phyloP scores from a whole-genome alignment of 805 yeast species.

The Saccharomycopsis oosterbeekiorum region DNA sequence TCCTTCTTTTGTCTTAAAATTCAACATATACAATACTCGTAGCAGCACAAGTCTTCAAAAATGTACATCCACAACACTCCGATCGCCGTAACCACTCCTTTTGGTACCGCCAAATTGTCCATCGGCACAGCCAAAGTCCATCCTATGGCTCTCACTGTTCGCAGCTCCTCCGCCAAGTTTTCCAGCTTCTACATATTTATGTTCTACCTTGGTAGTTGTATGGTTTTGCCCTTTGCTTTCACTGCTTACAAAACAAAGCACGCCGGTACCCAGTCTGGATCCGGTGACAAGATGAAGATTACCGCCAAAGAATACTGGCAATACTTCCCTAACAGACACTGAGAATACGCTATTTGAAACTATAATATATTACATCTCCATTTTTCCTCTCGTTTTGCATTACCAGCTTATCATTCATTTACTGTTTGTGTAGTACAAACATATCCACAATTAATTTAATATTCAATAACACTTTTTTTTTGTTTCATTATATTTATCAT shows the following conservation, averaged over 20 bases:
- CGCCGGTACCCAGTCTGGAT: neutral
- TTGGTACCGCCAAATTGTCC: neutral
- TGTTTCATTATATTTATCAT: too few species aligned
- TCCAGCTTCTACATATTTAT: constrained; percentile 3
- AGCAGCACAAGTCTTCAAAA: too few species aligned
- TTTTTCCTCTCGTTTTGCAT: neutral
- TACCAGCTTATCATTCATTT: neutral
- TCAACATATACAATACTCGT: too few species aligned
- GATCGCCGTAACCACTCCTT: neutral
- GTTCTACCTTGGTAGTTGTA: constrained; percentile 15
- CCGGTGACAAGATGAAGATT: neutral
- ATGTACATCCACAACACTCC: neutral
- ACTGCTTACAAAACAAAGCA: constrained; percentile 16
- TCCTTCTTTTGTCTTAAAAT: neutral
- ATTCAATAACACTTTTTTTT: too few species aligned
- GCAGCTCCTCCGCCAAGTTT: neutral
- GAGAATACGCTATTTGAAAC: neutral
- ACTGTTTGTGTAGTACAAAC: too few species aligned
- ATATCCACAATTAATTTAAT: too few species aligned
- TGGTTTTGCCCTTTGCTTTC: constrained; percentile 17
- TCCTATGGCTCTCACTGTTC: neutral
- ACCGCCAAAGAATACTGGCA: constrained; percentile 5
- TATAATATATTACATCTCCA: neutral
- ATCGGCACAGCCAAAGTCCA: neutral
- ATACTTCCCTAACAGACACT: neutral